These are phyloP conservation scores for Sergeia podlipaevii DNA, from an alignment of 208 protist genomes.

Conservation along the genomic window DNA sequence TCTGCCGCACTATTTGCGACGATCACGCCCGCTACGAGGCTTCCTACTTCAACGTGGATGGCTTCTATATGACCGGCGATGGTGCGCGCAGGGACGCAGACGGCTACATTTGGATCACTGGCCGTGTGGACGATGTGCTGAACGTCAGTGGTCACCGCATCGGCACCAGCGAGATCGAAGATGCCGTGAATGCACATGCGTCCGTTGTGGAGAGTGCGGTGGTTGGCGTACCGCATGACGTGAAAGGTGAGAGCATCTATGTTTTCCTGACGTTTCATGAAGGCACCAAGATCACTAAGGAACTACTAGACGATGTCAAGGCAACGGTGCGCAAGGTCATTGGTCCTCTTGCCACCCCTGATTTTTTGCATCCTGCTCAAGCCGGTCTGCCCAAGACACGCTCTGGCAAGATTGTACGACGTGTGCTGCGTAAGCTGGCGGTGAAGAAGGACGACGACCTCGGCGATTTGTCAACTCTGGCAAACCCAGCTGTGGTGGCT, in stretches of 20 bases:
- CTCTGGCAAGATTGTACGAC: constrained; percentile 98
- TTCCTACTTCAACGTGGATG: constrained; percentile 90
- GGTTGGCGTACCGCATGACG: constrained; percentile 71
- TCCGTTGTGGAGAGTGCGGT: constrained; percentile 92
- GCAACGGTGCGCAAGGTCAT: constrained; percentile 88
- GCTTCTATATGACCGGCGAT: constrained; percentile 98
- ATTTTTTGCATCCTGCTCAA: constrained; percentile 79
- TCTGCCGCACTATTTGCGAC: constrained; percentile 88
- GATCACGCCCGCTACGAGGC: constrained; percentile 90
- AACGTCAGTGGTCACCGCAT: constrained; percentile 97
- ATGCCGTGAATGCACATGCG: constrained; percentile 79
- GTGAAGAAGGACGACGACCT: constrained; percentile 60
- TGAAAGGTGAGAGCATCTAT: constrained; percentile 5
- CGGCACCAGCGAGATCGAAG: constrained; percentile 95
- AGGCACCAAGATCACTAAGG: constrained; percentile 38
- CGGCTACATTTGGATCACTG: constrained; percentile 98
- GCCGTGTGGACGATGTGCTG: constrained; percentile 96
- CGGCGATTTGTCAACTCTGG: constrained; percentile 92
- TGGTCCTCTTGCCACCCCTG: constrained; percentile 95
- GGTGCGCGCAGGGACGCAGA: constrained; percentile 93
- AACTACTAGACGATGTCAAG: constrained; percentile 67
- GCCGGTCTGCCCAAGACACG: constrained; percentile 96
- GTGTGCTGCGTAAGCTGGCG: constrained; percentile 97
- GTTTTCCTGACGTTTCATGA: constrained; percentile 35
- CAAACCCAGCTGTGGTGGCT: constrained; percentile 66